phyloP scores from a whole-genome alignment of 768 basidiomycete genomes.

The Austroboletus festivus region DNA sequence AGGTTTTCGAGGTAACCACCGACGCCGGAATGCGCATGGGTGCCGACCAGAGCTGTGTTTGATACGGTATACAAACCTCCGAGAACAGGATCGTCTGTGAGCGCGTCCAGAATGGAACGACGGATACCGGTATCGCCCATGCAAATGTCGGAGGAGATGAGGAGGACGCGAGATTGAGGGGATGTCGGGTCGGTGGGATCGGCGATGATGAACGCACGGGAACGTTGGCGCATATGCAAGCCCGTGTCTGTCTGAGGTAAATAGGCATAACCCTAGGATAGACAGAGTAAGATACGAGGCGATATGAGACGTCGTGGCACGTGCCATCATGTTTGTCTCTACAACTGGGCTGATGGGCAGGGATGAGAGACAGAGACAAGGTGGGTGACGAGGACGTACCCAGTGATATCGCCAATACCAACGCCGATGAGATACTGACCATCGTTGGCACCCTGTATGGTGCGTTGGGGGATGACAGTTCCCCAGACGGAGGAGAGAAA shows the following conservation, averaged over 20 bases:
- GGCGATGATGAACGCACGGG: slow-evolving; percentile 74
- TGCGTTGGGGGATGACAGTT: neutral
- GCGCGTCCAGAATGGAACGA: slow-evolving; percentile 58
- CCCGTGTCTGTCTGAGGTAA: slow-evolving; percentile 67
- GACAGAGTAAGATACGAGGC: neutral
- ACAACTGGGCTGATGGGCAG: slow-evolving; percentile 55
- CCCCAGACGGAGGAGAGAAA: slow-evolving; percentile 28
- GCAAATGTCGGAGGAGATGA: slow-evolving; percentile 80
- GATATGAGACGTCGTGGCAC: slow-evolving; percentile 4
- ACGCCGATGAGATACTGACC: slow-evolving; percentile 27
- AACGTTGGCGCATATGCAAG: slow-evolving; percentile 75
- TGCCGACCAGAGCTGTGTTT: slow-evolving; percentile 76
- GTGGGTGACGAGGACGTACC: slow-evolving; percentile 39
- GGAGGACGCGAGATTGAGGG: slow-evolving; percentile 60
- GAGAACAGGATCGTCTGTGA: slow-evolving; percentile 46
- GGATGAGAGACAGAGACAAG: neutral
- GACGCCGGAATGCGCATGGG: slow-evolving; percentile 74
- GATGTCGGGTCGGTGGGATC: slow-evolving; percentile 31
- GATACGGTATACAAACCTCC: slow-evolving; percentile 62
- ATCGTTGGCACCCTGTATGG: neutral
- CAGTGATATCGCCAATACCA: slow-evolving; percentile 67
- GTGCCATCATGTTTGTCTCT: slow-evolving; percentile 81
- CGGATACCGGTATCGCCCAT: slow-evolving; percentile 81
- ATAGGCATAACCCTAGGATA: slow-evolving; percentile 60
- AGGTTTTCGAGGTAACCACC: slow-evolving; percentile 79